Base-by-base conservation (phyloP, 805 yeast species). In the Yarrowia hollandica region DNA sequence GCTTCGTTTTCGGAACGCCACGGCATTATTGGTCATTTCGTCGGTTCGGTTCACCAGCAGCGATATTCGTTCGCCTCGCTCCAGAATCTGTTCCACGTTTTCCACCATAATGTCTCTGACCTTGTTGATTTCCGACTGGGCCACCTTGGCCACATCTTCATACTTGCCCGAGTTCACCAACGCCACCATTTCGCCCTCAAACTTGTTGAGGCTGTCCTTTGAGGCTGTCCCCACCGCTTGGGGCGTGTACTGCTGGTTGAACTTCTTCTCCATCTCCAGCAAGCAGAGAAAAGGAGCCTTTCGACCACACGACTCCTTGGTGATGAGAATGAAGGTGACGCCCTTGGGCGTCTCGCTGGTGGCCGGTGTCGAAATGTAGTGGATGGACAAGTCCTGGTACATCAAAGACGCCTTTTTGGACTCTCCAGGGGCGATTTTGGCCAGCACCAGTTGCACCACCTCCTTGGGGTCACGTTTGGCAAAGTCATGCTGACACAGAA, bases 21-120 rank as follows among this genome's bases (percentile, higher is more conserved):
- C 79, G 8, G 94, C 82, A 31, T 82, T 81, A 35, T 80, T 77
- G 64, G 84, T 87, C 70, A 89, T 77, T 57, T 83, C 77, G 62
- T 86, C 85, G 1, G 96, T 90, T 69, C 89, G 89, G 69, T 85
- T 88, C 26, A 89, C 92, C 63, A 89, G 75, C 35, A 80, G 71
- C 64, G 82, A 80, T 61, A 89, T 82, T 56, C 87, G 79, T 66
- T 89, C 96, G 18, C 95, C 96, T 55, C 96, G 79, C 64, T 82
- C 83, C 64, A 89, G 74, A 22, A 90, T 78, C 67, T 82, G 78
- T 65, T 84, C 89, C 58, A 86, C 83, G 66, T 86, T 87, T 62
- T 84, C 87, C 61, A 83, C 79, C 90, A 86, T 85, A 62, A 86
- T 71, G 56, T 79, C 79, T 63, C 85, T 75, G 21, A 86, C 87